Evolutionary conservation across 1,139 yeast genomes (phyloP), one percentile per base, ranked within the genome.

Genomic region (Debaryomyces udenii): DNA sequence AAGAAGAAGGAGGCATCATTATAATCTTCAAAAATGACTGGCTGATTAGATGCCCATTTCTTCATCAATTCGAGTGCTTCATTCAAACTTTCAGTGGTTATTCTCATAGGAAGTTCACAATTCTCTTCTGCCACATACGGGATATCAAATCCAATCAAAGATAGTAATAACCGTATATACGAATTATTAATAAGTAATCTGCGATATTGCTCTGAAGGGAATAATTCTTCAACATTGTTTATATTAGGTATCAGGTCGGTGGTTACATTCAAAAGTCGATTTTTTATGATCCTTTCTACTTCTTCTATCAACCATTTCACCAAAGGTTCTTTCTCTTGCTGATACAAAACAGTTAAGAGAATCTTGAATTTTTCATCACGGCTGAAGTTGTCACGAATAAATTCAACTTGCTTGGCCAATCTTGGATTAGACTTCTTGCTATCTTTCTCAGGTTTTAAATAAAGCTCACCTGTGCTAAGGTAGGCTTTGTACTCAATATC

Each of bases 391-490:
- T 60, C 63, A 14, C 68, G 48, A 9, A 62, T 63, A 49, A 71
- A 70, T 37, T 74, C 78, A 38, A 75, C 53, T 3, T 61, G 63
- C 37, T 61, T 62, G 16, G 74, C 74, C 28, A 66, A 47, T 27
- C 52, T 54, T 2, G 68, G 66, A 10, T 48, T 56, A 3, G 46
- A 46, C 1, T 46, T 39, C 13, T 48, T 43, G 20, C 51, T 49
- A 16, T 46, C 35, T 13, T 45, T 47, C 22, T 55, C 59, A 3
- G 59, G 59, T 32, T 59, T 61, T 23, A 51, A 47, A 44, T 49
- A 59, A 9, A 74, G 57, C 38, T 83, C 87, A 27, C 91, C 88
- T 1, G 76, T 65, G 18, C 71, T 61, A 47, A 76, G 62, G 46
- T 59, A 79, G 2, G 66, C 56, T 39, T 61, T 61, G 29, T 61